Percentiles rank a stretch among this genome's conserved stretches.
These are phyloP conservation scores for Kluyveromyces lactis DNA, from an alignment of 805 yeast genomes.

Conservation along the genomic window DNA sequence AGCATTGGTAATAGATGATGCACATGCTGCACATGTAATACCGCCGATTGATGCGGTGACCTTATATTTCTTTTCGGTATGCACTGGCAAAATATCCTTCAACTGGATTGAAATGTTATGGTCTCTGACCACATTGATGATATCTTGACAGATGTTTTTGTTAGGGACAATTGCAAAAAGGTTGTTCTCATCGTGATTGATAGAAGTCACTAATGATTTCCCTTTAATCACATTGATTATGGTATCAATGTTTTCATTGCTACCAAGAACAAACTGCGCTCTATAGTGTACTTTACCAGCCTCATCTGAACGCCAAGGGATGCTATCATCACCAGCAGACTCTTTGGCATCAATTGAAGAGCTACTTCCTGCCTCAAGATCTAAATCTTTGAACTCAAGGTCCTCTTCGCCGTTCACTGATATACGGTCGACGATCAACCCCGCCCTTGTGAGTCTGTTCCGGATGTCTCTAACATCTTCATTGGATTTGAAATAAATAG, in stretches of 20 bases:
- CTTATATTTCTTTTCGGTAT: slow-evolving; percentile 38
- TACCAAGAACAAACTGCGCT: neutral
- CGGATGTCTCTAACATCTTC: slow-evolving; percentile 11
- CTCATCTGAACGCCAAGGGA: slow-evolving; percentile 15
- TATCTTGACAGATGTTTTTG: slow-evolving; percentile 14
- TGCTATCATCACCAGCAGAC: neutral
- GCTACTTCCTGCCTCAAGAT: neutral
- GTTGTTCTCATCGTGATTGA: neutral
- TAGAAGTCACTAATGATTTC: neutral
- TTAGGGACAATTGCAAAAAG: slow-evolving; percentile 1
- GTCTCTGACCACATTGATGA: slow-evolving; percentile 41
- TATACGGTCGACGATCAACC: slow-evolving; percentile 8
- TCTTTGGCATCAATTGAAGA: neutral
- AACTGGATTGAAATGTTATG: slow-evolving; percentile 42
- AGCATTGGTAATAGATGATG: slow-evolving; percentile 43
- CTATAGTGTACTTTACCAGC: neutral
- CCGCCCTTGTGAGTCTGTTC: slow-evolving; percentile 4
- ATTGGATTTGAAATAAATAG: slow-evolving; percentile 8
- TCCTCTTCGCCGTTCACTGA: slow-evolving; percentile 12
- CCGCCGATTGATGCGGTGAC: slow-evolving; percentile 62
- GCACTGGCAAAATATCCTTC: slow-evolving; percentile 52
- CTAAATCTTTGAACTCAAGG: slow-evolving; percentile 3
- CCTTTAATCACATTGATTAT: neutral
- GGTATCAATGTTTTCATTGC: neutral
- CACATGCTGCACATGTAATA: slow-evolving; percentile 69